Evolutionary conservation across 2,329 filamentous ascomycete genomes (phyloP), one percentile per base, ranked within the genome.

Genomic region (Diaporthe ilicicola): DNA sequence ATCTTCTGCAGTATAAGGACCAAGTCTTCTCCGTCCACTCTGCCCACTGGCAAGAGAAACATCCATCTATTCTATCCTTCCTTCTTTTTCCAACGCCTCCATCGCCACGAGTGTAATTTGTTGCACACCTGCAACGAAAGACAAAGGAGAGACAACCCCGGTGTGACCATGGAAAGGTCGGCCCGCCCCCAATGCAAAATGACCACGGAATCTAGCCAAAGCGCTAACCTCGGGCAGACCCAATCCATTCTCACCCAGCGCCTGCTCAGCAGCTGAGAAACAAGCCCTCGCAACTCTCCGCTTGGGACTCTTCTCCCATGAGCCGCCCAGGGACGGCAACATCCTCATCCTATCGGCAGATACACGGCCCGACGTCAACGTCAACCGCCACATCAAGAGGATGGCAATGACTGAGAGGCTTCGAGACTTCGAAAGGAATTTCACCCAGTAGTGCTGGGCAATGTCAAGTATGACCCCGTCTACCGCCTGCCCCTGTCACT

Each of bases 81-180:
- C n/a, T n/a, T n/a, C n/a, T n/a, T n/a, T n/a, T 39, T 7, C 4
- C 15, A 15, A 32, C 24, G 8, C 10, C 7, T 10, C 9, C 22
- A 15, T 19, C 0, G 7, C 27, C 22, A 15, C 7, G 19, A 34
- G 4, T 34, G n/a, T 19, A 29, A 62, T n/a, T 48, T 15, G 1
- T 22, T 24, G 27, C 17, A 24, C 17, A 10, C 17, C 1, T 5
- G 13, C 1, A n/a, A 12, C n/a, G 19, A 2, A 59, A 9, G 5
- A 19, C 44, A 12, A 34, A n/a, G 15, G 24, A 44, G 8, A n/a
- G 24, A 44, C 10, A 61, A 8, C 24, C 3, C 2, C 12, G 10
- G 44, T 37, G 59, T 64, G 29, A 50, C 44, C n/a, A 64, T 64
- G 59, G n/a, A 64, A 24, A 50, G 29, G 59, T 64, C 32, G 13